Conservation (phyloP, 2,329 filamentous ascomycete genomes). For the Phialophora tarda region DNA sequence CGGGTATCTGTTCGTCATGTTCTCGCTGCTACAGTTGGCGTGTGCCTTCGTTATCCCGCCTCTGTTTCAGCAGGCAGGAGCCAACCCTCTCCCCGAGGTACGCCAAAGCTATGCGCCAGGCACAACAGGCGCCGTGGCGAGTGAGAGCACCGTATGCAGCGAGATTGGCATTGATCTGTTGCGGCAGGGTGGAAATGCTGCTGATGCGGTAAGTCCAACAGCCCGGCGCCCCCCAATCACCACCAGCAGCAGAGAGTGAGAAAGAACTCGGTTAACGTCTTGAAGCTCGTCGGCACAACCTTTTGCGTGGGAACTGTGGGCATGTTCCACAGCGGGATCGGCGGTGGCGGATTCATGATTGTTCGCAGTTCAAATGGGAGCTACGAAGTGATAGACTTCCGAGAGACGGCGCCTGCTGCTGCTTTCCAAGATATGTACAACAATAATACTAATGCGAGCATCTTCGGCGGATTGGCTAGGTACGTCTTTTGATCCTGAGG, state of each 20-base stretch:
- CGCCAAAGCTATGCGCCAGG: slow-evolving; percentile 31
- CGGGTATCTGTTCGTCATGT: slow-evolving; percentile 25
- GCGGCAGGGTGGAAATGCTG: slow-evolving; percentile 70
- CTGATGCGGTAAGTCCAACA: slow-evolving; percentile 65
- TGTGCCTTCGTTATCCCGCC: slow-evolving; percentile 28
- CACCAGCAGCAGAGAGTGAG: too few relatives aligned
- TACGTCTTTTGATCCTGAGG: slow-evolving; percentile 37
- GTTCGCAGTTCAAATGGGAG: slow-evolving; percentile 73
- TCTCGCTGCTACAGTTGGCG: slow-evolving; percentile 30
- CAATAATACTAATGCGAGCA: slow-evolving; percentile 69
- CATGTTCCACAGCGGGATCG: slow-evolving; percentile 81
- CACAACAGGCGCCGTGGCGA: slow-evolving; percentile 68
- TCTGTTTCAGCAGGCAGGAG: slow-evolving; percentile 31
- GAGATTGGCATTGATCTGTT: slow-evolving; percentile 70
- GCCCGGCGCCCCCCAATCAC: too few relatives aligned
- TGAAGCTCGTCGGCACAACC: slow-evolving; percentile 69
- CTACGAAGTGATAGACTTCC: slow-evolving; percentile 87
- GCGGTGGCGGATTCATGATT: slow-evolving; percentile 89
- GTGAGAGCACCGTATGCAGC: slow-evolving; percentile 72
- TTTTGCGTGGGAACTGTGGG: slow-evolving; percentile 76
- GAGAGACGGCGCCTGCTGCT: slow-evolving; percentile 83
- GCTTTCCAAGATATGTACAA: slow-evolving; percentile 85
- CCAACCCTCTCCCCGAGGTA: slow-evolving; percentile 27
- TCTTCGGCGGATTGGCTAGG: slow-evolving; percentile 73
- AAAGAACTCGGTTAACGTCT: slow-evolving; percentile 8